phyloP scores from a whole-genome alignment of 2,329 filamentous ascomycete genomes.

The Xylaria sp. region DNA sequence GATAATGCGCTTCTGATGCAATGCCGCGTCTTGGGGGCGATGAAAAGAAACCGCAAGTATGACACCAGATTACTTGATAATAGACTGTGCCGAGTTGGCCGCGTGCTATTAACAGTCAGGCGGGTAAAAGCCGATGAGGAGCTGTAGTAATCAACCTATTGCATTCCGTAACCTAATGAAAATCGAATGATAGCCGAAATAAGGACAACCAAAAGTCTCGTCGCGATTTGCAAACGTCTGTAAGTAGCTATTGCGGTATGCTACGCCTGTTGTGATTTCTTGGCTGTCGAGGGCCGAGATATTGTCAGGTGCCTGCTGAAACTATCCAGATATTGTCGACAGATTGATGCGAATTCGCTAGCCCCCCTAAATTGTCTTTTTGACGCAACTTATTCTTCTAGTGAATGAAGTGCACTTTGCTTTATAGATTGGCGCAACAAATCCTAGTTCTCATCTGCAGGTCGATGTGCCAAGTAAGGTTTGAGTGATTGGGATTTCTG shows the following conservation, averaged over 20 bases:
- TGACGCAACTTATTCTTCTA: conserved; percentile 1
- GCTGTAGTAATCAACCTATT: conserved; percentile 19
- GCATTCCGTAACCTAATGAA: conserved; percentile 37
- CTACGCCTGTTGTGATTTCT: conserved; percentile 35
- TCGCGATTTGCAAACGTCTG: conserved; percentile 26
- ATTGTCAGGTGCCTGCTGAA: conserved; percentile 27
- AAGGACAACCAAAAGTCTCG: conserved; percentile 32
- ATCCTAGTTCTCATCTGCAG: neutral
- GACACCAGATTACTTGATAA: conserved; percentile 12
- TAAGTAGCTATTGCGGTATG: conserved; percentile 3
- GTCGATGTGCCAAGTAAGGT: conserved; percentile 6
- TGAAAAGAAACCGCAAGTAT: conserved; percentile 3
- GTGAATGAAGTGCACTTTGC: neutral
- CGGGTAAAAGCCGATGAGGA: conserved; percentile 41
- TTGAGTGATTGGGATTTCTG: neutral
- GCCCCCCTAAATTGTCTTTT: neutral
- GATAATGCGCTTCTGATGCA: conserved; percentile 28
- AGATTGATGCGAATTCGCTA: neutral
- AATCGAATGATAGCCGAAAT: conserved; percentile 17
- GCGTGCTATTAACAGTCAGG: conserved; percentile 34
- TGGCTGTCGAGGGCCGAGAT: conserved; percentile 8
- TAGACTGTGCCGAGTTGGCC: conserved; percentile 8
- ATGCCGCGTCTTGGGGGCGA: conserved; percentile 8
- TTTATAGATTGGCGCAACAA: neutral
- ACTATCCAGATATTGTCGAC: conserved; percentile 29